Evolutionary conservation across 805 yeast genomes (phyloP).

Genomic region (Pichia nanzhaoensis): DNA sequence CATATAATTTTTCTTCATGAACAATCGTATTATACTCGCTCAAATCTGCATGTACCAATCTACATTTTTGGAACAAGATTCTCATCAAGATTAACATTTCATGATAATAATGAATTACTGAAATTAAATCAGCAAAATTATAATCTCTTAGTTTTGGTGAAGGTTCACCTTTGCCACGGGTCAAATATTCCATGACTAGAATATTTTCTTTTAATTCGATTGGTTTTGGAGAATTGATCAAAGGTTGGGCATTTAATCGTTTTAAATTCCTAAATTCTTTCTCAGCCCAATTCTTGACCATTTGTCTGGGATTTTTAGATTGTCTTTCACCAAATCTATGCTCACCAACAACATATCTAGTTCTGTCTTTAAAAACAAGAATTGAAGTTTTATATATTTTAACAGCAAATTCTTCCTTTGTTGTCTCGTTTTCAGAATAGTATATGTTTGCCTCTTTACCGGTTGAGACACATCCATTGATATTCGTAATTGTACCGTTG

Average conservation of each 20-base stretch:
- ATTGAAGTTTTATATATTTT: conserved; percentile 96
- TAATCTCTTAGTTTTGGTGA: conserved; percentile 88
- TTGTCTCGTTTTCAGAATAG: conserved; percentile 52
- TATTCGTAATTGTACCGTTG: conserved; percentile 74
- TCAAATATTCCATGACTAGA: conserved; percentile 85
- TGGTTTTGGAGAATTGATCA: conserved; percentile 90
- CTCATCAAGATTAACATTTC: conserved; percentile 82
- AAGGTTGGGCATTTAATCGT: conserved; percentile 64
- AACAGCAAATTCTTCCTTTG: conserved; percentile 66
- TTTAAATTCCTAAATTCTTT: conserved; percentile 92
- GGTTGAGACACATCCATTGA: conserved; percentile 91
- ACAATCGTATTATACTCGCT: conserved; percentile 91
- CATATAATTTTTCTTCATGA: conserved; percentile 69
- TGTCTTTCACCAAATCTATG: conserved; percentile 79
- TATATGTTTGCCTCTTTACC: conserved; percentile 99
- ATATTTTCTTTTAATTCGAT: conserved; percentile 84
- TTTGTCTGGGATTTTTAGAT: conserved; percentile 90
- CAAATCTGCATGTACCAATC: conserved; percentile 92
- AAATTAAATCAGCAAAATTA: conserved; percentile 59
- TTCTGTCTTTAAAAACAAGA: conserved; percentile 93
- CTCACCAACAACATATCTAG: conserved; percentile 94
- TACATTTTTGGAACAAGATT: conserved; percentile 78
- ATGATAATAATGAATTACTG: conserved; percentile 60
- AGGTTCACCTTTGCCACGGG: conserved; percentile 77
- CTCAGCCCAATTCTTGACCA: conserved; percentile 98